These are phyloP conservation scores for Gaertneriomyces sp. DNA, from an alignment of 192 early-diverging fungal genomes.

Conservation along the genomic window DNA sequence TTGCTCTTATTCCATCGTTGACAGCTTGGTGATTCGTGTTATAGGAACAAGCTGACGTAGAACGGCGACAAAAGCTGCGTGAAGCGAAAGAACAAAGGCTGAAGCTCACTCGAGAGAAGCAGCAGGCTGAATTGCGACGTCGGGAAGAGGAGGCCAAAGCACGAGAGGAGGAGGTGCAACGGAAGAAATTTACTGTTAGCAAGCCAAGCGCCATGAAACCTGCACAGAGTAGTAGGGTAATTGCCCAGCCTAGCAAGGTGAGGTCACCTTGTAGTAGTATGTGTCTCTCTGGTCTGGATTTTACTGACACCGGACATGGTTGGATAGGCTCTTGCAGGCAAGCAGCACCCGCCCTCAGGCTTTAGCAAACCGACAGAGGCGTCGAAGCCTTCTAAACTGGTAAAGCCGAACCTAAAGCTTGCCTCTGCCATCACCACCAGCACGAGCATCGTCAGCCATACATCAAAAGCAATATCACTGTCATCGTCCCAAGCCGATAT, in stretches of 20 bases:
- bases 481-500: background rate
- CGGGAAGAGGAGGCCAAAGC: constrained; percentile 4
- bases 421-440: background rate
- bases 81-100: background rate
- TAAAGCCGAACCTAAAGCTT: background rate
- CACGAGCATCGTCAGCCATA: background rate
- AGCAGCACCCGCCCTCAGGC: constrained; percentile 1
- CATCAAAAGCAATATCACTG: background rate
- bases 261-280: background rate
- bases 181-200: background rate
- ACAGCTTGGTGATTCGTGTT: too few relatives aligned
- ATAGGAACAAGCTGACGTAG: too few relatives aligned
- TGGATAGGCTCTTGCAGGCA: background rate
- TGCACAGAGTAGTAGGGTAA: background rate
- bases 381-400: background rate
- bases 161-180: constrained; percentile 7
- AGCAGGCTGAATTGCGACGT: constrained; percentile 1
- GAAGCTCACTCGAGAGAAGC: background rate
- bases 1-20: too few relatives aligned
- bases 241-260: background rate
- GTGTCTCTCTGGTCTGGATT: background rate
- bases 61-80: too few relatives aligned
- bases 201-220: background rate
- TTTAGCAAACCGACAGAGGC: background rate
- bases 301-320: too few relatives aligned